These are phyloP conservation scores for Taiwanofungus camphoratus DNA, from an alignment of 1,284 basidiomycete species.

Conservation along the genomic window DNA sequence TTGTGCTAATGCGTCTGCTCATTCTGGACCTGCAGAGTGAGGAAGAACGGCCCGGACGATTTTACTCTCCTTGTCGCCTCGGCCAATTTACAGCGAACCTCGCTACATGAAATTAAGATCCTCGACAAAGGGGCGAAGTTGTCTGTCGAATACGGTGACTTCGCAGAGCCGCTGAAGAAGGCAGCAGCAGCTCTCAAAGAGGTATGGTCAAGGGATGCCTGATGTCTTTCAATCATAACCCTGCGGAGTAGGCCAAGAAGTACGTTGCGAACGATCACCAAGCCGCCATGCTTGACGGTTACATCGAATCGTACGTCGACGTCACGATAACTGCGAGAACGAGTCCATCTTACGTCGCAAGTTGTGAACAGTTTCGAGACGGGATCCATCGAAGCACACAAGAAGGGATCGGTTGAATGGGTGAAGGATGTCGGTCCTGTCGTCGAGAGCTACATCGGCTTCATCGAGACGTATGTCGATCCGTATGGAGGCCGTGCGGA, in stretches of 20 bases:
- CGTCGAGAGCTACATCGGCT: conserved; percentile 83
- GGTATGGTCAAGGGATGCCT: conserved; percentile 30
- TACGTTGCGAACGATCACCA: conserved; percentile 72
- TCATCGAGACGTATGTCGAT: conserved; percentile 70
- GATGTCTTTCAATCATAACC: not conserved
- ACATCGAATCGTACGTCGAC: conserved; percentile 73
- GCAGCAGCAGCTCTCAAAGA: conserved; percentile 53
- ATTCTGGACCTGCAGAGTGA: conserved; percentile 39
- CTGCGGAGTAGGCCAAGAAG: conserved; percentile 61
- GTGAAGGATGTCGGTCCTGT: conserved; percentile 82
- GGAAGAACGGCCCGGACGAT: conserved; percentile 53
- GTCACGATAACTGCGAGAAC: too few relatives aligned
- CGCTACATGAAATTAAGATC: conserved; percentile 42
- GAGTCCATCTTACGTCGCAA: too few relatives aligned
- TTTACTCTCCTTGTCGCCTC: conserved; percentile 76
- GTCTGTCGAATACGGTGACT: conserved; percentile 70
- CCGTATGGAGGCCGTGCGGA: conserved; percentile 80
- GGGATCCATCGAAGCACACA: conserved; percentile 75
- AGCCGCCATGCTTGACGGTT: conserved; percentile 67
- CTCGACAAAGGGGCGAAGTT: conserved; percentile 43
- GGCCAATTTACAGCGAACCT: conserved; percentile 35
- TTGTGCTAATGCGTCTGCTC: not conserved
- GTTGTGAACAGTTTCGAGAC: conserved; percentile 52
- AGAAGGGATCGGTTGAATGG: conserved; percentile 72
- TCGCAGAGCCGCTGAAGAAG: conserved; percentile 48